A percentile compares a stretch with the other conserved stretches of the same genome.
Evolutionary conservation across 2,329 filamentous ascomycete species (phyloP).

Genomic region (Trichoderma brevicompactum): DNA sequence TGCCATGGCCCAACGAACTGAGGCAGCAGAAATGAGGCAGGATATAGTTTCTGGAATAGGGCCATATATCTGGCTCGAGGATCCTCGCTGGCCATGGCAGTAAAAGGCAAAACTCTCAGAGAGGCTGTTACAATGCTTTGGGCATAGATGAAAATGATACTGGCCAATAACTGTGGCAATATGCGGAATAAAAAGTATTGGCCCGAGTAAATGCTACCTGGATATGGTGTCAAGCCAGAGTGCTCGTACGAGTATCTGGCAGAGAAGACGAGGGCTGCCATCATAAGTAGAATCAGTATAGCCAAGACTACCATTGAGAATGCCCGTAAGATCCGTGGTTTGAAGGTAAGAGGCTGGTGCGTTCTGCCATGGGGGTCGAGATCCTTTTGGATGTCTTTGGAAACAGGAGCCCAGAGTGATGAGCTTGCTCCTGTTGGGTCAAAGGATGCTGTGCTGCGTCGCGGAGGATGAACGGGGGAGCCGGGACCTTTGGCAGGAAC

Average conservation of each 20-base stretch:
- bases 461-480: not conserved
- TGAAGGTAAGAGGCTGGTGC: constrained; percentile 64
- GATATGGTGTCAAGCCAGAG: constrained; percentile 70
- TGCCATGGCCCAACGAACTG: constrained; percentile 65
- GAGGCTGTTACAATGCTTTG: constrained; percentile 75
- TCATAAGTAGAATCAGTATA: constrained; percentile 69
- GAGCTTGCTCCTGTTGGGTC: constrained; percentile 22
- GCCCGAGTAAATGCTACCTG: constrained; percentile 66
- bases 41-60: constrained; percentile 70
- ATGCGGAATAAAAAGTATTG: constrained; percentile 88
- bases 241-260: constrained; percentile 68
- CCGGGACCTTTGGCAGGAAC: not conserved
- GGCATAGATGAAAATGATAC: constrained; percentile 73
- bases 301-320: constrained; percentile 65
- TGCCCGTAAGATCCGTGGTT: constrained; percentile 72
- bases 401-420: constrained; percentile 42
- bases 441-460: constrained; percentile 20
- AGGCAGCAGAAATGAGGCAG: constrained; percentile 68
- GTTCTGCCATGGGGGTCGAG: constrained; percentile 46
- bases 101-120: constrained; percentile 78
- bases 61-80: constrained; percentile 64
- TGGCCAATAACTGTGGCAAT: constrained; percentile 76
- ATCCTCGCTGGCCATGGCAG: constrained; percentile 70
- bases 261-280: constrained; percentile 71
- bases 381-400: constrained; percentile 42